phyloP scores from a whole-genome alignment of 2,329 filamentous ascomycete genomes.

The Penicillium vulpinum region DNA sequence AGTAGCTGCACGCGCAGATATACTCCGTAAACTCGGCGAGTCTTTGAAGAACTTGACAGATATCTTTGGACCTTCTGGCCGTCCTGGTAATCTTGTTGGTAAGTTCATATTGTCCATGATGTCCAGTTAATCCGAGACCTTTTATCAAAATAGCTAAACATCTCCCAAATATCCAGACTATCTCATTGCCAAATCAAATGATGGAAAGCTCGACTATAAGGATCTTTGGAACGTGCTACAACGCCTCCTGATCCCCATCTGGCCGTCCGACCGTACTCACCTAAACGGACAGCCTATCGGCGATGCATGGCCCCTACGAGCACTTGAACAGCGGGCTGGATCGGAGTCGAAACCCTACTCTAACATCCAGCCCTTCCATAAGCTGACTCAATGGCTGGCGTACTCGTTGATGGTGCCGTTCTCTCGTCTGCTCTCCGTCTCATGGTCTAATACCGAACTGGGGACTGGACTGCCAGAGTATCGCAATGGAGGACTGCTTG shows the following conservation, averaged over 20 bases:
- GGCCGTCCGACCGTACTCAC: conserved; percentile 49
- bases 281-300: conserved; percentile 48
- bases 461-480: conserved; percentile 71
- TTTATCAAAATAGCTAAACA: not conserved
- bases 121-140: not conserved
- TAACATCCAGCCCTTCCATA: conserved; percentile 57
- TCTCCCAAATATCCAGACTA: conserved; percentile 38
- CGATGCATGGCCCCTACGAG: conserved; percentile 52
- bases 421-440: conserved; percentile 52
- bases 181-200: conserved; percentile 33
- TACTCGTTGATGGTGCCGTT: conserved; percentile 72
- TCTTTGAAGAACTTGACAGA: conserved; percentile 43
- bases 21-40: conserved; percentile 46
- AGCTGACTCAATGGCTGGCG: conserved; percentile 70
- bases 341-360: conserved; percentile 12
- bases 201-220: conserved; percentile 38
- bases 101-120: conserved; percentile 13
- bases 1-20: conserved; percentile 43
- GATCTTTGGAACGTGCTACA: conserved; percentile 49
- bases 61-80: conserved; percentile 46
- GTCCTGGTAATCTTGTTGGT: conserved; percentile 54
- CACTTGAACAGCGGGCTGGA: conserved; percentile 9
- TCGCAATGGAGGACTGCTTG: conserved; percentile 68
- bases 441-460: conserved; percentile 55
- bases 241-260: conserved; percentile 49